Percentiles rank a stretch among this genome's conserved stretches.
Evolutionary conservation across 139 green algal genomes (phyloP).

Genomic region (Volvox reticuliferus): DNA sequence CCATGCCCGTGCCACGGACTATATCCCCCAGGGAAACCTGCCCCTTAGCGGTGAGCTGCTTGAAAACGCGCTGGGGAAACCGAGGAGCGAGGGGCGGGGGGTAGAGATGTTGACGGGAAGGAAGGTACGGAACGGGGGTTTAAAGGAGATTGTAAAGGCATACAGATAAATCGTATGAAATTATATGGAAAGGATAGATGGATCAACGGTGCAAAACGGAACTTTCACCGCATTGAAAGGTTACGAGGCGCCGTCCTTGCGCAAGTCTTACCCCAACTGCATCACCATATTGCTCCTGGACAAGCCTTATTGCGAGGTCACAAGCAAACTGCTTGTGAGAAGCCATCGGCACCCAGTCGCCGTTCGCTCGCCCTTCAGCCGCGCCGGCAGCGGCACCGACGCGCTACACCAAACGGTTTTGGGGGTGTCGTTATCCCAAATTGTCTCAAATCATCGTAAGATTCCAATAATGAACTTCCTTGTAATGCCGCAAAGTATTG

Average conservation of each 20-base stretch:
- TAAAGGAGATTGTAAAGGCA: background rate
- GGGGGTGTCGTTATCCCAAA: no score
- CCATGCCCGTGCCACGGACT: conserved; percentile 47
- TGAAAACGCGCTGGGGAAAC: conserved; percentile 39
- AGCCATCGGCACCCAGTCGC: background rate
- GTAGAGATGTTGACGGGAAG: background rate
- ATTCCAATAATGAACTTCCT: no score
- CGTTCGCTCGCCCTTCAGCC: conserved; percentile 13
- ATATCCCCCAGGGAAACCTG: conserved; percentile 46
- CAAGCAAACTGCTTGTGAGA: conserved; percentile 33
- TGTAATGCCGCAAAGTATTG: no score
- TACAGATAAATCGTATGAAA: background rate
- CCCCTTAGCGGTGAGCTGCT: conserved; percentile 42
- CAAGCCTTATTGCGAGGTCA: conserved; percentile 42
- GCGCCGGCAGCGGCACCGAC: conserved; percentile 28
- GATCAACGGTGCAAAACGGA: background rate
- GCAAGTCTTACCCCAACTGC: conserved; percentile 42
- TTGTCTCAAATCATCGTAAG: no score
- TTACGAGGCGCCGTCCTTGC: background rate
- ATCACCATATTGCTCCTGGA: conserved; percentile 58
- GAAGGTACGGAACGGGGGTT: background rate
- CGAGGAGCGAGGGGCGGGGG: background rate
- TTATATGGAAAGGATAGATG: background rate
- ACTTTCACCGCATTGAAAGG: background rate
- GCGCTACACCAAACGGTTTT: no score